Evolutionary conservation across 345 rosid species (phyloP).

Genomic region (Gossypium sturtianum): DNA sequence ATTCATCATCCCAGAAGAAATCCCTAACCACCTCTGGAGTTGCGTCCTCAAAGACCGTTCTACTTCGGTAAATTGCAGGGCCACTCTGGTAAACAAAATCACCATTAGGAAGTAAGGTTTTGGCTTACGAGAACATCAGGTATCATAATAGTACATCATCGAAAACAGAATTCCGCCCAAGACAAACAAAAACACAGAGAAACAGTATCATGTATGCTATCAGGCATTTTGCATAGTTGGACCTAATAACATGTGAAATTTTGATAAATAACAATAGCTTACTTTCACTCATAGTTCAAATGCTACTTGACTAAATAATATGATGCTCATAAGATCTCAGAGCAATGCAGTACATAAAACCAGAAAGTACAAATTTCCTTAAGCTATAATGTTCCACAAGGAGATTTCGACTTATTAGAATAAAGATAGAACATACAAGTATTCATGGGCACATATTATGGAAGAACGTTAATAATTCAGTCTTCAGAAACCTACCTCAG

Average conservation of each 20-base stretch:
- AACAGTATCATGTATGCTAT: neutral
- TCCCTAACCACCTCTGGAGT: conserved; percentile 82
- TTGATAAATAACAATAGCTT: neutral
- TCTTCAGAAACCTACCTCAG: conserved; percentile 42
- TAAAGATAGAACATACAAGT: neutral
- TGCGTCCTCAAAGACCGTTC: conserved; percentile 92
- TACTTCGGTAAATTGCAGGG: conserved; percentile 62
- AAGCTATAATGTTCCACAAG: neutral
- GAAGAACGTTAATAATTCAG: neutral
- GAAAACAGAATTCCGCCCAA: neutral
- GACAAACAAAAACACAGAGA: neutral
- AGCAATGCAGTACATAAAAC: neutral
- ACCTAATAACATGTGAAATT: neutral
- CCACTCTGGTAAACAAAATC: conserved; percentile 46
- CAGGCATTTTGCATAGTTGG: neutral
- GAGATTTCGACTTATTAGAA: neutral
- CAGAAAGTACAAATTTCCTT: neutral
- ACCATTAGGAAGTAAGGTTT: neutral
- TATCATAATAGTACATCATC: neutral
- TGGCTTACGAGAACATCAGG: neutral
- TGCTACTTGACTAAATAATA: neutral
- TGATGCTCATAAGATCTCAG: neutral
- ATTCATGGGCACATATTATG: neutral
- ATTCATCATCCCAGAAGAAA: conserved; percentile 97
- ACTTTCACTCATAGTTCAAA: neutral